These are phyloP conservation scores for Kodamaea kakaduensis DNA, from an alignment of 805 yeast species.

Conservation along the genomic window DNA sequence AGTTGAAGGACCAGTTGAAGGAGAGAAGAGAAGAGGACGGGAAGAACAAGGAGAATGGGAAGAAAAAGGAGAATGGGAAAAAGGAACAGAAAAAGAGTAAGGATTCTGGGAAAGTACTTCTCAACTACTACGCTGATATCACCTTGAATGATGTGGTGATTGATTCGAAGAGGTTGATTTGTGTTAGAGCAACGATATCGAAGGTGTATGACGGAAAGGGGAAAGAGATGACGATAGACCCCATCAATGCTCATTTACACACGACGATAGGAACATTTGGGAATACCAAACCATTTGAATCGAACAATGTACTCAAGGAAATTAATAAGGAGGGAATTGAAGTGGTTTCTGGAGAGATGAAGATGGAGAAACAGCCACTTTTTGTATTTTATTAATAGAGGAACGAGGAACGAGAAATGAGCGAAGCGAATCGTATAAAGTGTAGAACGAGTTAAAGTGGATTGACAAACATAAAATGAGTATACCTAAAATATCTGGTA, in stretches of 20 bases:
- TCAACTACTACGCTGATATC: conserved; percentile 33
- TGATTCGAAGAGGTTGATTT: conserved; percentile 45
- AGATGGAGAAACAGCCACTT: conserved; percentile 2
- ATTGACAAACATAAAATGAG: too few species aligned
- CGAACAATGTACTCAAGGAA: conserved; percentile 33
- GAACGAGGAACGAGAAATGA: too few species aligned
- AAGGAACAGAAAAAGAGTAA: neutral
- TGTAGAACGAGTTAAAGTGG: too few species aligned
- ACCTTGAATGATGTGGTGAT: conserved; percentile 44
- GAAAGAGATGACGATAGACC: conserved; percentile 24
- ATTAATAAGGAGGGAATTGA: neutral
- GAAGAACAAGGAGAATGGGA: neutral
- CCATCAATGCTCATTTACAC: conserved; percentile 44
- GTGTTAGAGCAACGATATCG: conserved; percentile 46
- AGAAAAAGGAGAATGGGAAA: too few species aligned
- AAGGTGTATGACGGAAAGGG: conserved; percentile 8
- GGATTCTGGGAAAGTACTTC: neutral
- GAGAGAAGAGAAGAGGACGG: too few species aligned
- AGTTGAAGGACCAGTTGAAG: conserved; percentile 12
- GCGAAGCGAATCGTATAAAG: too few species aligned
- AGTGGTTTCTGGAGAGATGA: conserved; percentile 1
- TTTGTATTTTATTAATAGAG: too few species aligned
- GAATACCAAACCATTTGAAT: conserved; percentile 46
- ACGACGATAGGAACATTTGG: conserved; percentile 66
- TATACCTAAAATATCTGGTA: too few species aligned